Evolutionary conservation across 208 protist genomes (phyloP), one percentile per base, ranked within the genome.

Genomic region (Crithidia brevicula): DNA sequence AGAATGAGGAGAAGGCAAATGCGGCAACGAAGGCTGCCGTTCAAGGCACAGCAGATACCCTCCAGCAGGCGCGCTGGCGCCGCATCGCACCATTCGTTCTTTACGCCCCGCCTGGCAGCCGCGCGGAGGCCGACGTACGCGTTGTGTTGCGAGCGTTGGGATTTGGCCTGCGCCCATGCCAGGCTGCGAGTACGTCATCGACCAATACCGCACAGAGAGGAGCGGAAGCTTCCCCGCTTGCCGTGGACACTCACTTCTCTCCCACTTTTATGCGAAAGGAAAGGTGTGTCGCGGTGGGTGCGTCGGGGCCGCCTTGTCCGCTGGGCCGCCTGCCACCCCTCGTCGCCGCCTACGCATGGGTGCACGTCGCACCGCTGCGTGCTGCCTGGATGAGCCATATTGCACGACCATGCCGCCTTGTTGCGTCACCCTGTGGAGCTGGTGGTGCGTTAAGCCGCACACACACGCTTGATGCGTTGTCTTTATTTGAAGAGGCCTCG

Each of bases 251-350:
- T 25, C 15, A n/a, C n/a, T n/a, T n/a, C n/a, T n/a, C n/a, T n/a
- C n/a, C n/a, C n/a, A n/a, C n/a, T n/a, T n/a, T n/a, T n/a, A n/a
- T n/a, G n/a, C n/a, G n/a, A n/a, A n/a, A n/a, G n/a, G n/a, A n/a
- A n/a, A n/a, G n/a, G n/a, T n/a, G n/a, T n/a, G n/a, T 13, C 36
- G 36, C 0, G 36, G 10, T 16, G 36, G 36, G 8, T 7, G 36
- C 36, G 36, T 7, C 36, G 8, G 36, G 10, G 15, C 58, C 58
- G 34, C 30, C 49, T 43, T 51, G 42, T 54, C 40, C 57, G 30
- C 50, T 59, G 4, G 60, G 53, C 3, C 49, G 65, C 20, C 60
- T 79, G n/a, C 74, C 74, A 9, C 74, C 74, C 25, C 67, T 79
- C 18, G 36, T 70, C 11, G 54, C 46, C 0, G 54, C 67, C 7